Percentiles rank a stretch among this genome's conserved stretches.
These are phyloP conservation scores for Fomitopsis palustris DNA, from an alignment of 1,284 basidiomycete species.

Conservation along the genomic window DNA sequence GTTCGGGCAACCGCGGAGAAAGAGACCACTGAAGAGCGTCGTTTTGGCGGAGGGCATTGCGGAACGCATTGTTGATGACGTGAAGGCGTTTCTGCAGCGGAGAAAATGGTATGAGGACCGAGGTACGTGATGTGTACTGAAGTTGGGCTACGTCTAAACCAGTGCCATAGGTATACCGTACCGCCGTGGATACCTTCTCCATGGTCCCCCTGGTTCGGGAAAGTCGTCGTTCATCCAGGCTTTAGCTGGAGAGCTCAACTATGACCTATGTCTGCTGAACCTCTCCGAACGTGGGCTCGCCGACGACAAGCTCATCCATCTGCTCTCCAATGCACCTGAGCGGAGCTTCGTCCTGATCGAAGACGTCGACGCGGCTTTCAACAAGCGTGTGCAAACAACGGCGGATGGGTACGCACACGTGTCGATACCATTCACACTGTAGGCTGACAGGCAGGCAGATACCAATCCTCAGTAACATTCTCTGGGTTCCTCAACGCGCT, in stretches of 20 bases:
- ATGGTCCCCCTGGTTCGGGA: slow-evolving; percentile 96
- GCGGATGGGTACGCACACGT: slow-evolving; percentile 74
- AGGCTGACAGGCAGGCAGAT: slow-evolving; percentile 43
- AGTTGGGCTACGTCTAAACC: slow-evolving; percentile 4
- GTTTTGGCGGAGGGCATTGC: slow-evolving; percentile 80
- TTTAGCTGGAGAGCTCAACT: slow-evolving; percentile 86
- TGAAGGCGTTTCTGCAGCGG: slow-evolving; percentile 80
- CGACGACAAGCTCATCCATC: slow-evolving; percentile 95
- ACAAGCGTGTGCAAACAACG: slow-evolving; percentile 82
- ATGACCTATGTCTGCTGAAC: slow-evolving; percentile 97
- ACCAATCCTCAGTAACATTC: slow-evolving; percentile 94
- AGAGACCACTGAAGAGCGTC: slow-evolving; percentile 89
- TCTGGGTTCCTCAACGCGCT: slow-evolving; percentile 97
- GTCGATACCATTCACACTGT: not conserved
- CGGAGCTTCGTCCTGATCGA: slow-evolving; percentile 92
- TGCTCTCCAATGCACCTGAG: slow-evolving; percentile 92
- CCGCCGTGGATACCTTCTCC: slow-evolving; percentile 90
- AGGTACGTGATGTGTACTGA: slow-evolving; percentile 47
- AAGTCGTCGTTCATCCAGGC: slow-evolving; percentile 99
- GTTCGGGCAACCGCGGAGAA: slow-evolving; percentile 89
- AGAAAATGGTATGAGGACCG: slow-evolving; percentile 96
- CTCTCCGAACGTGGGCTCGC: slow-evolving; percentile 94
- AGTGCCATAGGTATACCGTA: slow-evolving; percentile 88
- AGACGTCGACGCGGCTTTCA: slow-evolving; percentile 98
- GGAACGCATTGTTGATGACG: slow-evolving; percentile 78